phyloP scores from a whole-genome alignment of 106 monocot genomes.

The Dactylorhiza incarnata region DNA sequence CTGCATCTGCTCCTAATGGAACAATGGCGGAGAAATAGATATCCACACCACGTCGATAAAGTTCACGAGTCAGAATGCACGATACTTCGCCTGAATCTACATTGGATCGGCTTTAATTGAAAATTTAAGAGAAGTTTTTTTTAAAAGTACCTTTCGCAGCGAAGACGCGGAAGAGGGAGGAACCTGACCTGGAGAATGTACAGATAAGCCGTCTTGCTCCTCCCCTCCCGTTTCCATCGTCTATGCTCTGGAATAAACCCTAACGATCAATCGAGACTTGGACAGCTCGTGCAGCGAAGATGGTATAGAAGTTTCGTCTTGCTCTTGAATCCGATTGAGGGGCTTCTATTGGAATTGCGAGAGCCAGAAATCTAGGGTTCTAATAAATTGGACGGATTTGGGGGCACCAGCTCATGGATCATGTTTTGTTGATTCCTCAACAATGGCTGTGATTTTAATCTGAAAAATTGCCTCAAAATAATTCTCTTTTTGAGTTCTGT shows the following conservation, averaged over 20 bases:
- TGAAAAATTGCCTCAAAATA: too few species aligned
- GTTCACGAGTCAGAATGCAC: neutral
- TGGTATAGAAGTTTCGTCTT: neutral
- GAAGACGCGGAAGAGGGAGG: slow-evolving; percentile 79
- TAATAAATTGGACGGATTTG: too few species aligned
- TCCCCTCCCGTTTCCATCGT: slow-evolving; percentile 24
- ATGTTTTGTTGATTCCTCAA: too few species aligned
- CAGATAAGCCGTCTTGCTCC: slow-evolving; percentile 63
- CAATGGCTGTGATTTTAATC: too few species aligned
- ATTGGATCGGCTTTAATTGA: neutral
- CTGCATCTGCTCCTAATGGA: slow-evolving; percentile 55
- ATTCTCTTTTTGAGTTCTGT: too few species aligned
- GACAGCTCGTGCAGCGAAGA: neutral
- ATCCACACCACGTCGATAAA: neutral
- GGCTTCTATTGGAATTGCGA: too few species aligned
- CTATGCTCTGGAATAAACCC: slow-evolving; percentile 10
- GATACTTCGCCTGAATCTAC: neutral
- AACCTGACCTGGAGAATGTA: slow-evolving; percentile 52
- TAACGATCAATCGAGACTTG: neutral
- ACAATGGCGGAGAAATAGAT: neutral
- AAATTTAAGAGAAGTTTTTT: neutral
- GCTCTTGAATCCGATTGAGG: too few species aligned
- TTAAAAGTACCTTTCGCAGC: slow-evolving; percentile 46
- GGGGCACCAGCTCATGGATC: too few species aligned
- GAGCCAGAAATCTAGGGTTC: too few species aligned